phyloP scores from a whole-genome alignment of 805 yeast genomes.

The Pichia occidentalis region DNA sequence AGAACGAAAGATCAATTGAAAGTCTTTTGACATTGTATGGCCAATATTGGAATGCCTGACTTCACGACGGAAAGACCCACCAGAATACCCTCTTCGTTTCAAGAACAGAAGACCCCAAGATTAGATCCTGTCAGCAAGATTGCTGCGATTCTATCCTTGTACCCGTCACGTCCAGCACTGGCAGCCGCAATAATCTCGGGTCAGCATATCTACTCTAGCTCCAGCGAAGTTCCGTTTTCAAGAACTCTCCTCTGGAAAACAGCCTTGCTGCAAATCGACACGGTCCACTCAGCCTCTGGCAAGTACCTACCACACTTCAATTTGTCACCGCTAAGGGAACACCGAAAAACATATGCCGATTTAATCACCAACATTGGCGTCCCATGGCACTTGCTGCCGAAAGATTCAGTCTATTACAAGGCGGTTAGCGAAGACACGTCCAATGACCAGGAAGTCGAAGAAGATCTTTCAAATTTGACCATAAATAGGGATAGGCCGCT shows the following conservation, averaged over 20 bases:
- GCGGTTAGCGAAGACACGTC: slow-evolving; percentile 13
- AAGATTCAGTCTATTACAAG: slow-evolving; percentile 20
- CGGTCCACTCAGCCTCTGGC: slow-evolving; percentile 1
- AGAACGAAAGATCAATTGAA: too few relatives aligned
- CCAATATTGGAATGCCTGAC: too few relatives aligned
- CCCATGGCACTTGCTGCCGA: slow-evolving; percentile 31
- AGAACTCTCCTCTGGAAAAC: slow-evolving; percentile 21
- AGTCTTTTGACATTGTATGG: too few relatives aligned
- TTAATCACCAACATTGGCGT: slow-evolving; percentile 23
- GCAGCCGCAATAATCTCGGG: slow-evolving; percentile 12
- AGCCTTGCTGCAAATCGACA: slow-evolving; percentile 12
- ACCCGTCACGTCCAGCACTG: slow-evolving; percentile 10
- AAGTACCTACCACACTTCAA: slow-evolving; percentile 15
- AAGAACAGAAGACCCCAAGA: too few relatives aligned
- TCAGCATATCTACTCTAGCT: slow-evolving; percentile 7
- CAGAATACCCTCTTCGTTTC: not conserved
- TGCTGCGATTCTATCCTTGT: slow-evolving; percentile 1
- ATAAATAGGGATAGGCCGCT: not conserved
- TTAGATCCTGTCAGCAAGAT: not conserved
- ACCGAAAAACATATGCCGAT: slow-evolving; percentile 16
- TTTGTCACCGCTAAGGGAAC: slow-evolving; percentile 16
- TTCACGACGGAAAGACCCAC: too few relatives aligned
- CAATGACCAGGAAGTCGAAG: not conserved
- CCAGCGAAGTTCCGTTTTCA: slow-evolving; percentile 11
- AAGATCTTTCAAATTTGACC: slow-evolving; percentile 8